Base-by-base conservation (phyloP, 768 basidiomycete species). In the Boletus sp. region DNA sequence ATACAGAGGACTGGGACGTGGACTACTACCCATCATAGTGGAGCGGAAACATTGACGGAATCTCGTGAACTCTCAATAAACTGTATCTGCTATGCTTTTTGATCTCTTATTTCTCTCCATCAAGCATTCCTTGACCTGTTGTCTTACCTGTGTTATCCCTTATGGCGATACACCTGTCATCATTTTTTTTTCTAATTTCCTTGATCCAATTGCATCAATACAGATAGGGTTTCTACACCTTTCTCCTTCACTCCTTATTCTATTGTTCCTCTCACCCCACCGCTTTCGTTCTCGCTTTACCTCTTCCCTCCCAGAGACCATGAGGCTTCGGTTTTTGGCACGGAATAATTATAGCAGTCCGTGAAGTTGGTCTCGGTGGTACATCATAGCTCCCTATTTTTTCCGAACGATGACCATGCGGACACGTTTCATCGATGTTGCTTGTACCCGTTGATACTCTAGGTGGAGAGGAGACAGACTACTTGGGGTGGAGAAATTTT, bases 1-100 rank as follows among this genome's bases (percentile, higher is more conserved):
- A 37, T 24, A 7, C 66, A 79, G 77, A 75, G 71, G 78, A 79
- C 35, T 83, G 82, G 82, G 80, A 78, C 59, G 77, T 80, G 39
- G 77, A 81, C 36, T 81, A 79, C 63, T 83, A 75, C 59, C 74
- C 76, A 12, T 75, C 73, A 65, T 76, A 61, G 51, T 37, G 45
- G 52, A 47, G 24, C 17, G 7, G 24, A 29, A 45, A 24, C 10
- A 6, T 20, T 18, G 44, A 49, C 28, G 24, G 15, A 44, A 47
- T 57, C 20, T 24, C 52, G 33, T 57, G 9, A 39, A 5, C 17
- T 12, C 17, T 33, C n/a, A 33, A 32, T 32, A 18, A 57, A 39
- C 28, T 65, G 62, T 50, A 55, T 49, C 46, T 56, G 55, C 52
- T 65, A 28, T 58, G 58, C 47, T 42, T 50, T 20, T 56, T 42